phyloP scores from a whole-genome alignment of 768 basidiomycete species.

The Kwoniella pini region DNA sequence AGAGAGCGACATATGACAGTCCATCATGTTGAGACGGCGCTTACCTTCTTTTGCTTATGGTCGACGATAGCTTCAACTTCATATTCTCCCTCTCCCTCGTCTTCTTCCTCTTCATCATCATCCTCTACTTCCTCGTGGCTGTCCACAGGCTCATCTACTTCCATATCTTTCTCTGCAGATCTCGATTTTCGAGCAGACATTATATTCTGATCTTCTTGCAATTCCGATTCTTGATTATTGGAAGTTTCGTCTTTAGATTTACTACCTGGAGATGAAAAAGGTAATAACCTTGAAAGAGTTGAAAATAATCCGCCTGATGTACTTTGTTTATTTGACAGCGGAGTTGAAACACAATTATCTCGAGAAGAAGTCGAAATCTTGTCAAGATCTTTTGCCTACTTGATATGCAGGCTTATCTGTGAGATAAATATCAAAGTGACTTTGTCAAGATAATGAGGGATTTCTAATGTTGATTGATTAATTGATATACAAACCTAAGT shows the following conservation, averaged over 20 bases:
- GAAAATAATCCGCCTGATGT: constrained; percentile 13
- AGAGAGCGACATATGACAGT: no score
- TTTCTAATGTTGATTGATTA: not conserved
- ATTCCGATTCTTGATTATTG: not conserved
- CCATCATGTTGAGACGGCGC: not conserved
- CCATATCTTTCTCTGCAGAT: constrained; percentile 16
- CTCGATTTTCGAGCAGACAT: constrained; percentile 7
- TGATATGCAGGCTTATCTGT: no score
- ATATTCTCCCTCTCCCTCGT: constrained; percentile 20
- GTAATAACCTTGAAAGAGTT: constrained; percentile 11
- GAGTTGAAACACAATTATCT: not conserved
- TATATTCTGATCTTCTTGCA: not conserved
- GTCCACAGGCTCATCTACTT: constrained; percentile 3
- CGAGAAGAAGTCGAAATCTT: no score
- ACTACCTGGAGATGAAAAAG: constrained; percentile 8
- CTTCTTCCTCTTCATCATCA: constrained; percentile 19
- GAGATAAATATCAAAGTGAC: no score
- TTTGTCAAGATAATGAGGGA: no score
- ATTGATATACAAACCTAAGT: not conserved
- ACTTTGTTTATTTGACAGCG: not conserved
- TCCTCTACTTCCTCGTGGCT: constrained; percentile 5
- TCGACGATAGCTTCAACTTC: constrained; percentile 28
- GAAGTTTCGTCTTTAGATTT: not conserved
- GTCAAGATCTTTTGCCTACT: no score
- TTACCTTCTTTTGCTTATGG: constrained; percentile 31